A percentile compares a stretch with the other conserved stretches of the same genome.
phyloP scores from a whole-genome alignment of 768 basidiomycete species.

The Lenzites betulinus region DNA sequence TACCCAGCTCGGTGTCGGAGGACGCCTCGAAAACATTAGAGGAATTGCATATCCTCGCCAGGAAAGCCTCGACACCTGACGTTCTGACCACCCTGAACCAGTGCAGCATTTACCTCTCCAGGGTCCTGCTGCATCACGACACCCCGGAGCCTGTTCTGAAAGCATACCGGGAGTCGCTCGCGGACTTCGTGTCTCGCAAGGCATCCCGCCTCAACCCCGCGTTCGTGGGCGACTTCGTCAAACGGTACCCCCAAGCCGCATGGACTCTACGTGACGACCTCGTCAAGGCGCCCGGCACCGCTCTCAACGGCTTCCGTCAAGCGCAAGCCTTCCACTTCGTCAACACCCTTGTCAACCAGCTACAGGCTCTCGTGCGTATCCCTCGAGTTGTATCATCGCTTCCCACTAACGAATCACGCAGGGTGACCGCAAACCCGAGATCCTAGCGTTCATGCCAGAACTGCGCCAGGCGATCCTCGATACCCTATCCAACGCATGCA shows the following conservation, averaged over 20 bases:
- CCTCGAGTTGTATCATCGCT: not conserved
- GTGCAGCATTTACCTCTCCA: conserved; percentile 70
- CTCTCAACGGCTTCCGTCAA: conserved; percentile 77
- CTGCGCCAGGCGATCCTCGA: conserved; percentile 53
- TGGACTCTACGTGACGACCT: conserved; percentile 68
- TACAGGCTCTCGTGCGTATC: conserved; percentile 49
- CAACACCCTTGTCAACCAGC: conserved; percentile 58
- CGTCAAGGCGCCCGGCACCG: conserved; percentile 53
- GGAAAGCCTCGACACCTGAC: conserved; percentile 62
- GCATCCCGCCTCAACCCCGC: conserved; percentile 67
- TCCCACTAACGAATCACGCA: conserved; percentile 25
- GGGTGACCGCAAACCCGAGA: conserved; percentile 42
- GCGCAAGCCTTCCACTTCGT: conserved; percentile 75
- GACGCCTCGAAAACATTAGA: conserved; percentile 50
- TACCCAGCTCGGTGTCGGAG: conserved; percentile 50
- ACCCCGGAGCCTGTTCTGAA: conserved; percentile 46
- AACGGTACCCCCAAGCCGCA: conserved; percentile 60
- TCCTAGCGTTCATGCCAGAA: conserved; percentile 49
- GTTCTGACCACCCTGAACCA: conserved; percentile 64
- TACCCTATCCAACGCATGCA: conserved; percentile 50
- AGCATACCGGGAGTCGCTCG: conserved; percentile 66
- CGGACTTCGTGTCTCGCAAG: conserved; percentile 81
- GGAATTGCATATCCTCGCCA: conserved; percentile 72
- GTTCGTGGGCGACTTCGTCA: conserved; percentile 81
- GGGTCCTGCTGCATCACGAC: conserved; percentile 44